These are phyloP conservation scores for Magnolia changhungtana DNA, from an alignment of 164 flowering plant species.

Conservation along the genomic window DNA sequence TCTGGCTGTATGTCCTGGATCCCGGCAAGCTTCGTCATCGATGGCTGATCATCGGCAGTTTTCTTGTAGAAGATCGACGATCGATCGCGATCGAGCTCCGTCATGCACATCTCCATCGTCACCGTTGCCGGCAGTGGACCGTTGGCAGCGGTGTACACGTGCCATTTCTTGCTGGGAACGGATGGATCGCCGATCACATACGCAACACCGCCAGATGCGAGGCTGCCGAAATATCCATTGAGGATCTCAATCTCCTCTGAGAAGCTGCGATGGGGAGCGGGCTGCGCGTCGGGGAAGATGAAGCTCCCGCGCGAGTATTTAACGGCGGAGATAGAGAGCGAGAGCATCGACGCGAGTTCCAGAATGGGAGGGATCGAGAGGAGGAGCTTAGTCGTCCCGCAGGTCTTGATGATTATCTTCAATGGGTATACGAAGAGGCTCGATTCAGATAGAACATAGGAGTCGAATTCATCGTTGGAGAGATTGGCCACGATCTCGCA, in stretches of 20 bases:
- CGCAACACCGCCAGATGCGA: conserved; percentile 33
- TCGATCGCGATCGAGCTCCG: conserved; percentile 42
- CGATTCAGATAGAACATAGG: conserved; percentile 76
- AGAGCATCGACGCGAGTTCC: conserved; percentile 34
- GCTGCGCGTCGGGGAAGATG: conserved; percentile 56
- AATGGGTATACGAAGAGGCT: conserved; percentile 60
- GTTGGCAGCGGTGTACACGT: conserved; percentile 51
- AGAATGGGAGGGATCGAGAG: conserved; percentile 47
- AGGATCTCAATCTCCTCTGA: conserved; percentile 57
- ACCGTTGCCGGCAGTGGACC: background rate
- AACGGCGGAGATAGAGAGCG: conserved; percentile 43
- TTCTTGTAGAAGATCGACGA: conserved; percentile 58
- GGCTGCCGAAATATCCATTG: conserved; percentile 37
- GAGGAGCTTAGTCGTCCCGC: conserved; percentile 75
- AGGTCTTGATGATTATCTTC: conserved; percentile 61
- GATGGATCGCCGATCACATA: conserved; percentile 44
- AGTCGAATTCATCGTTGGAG: conserved; percentile 49
- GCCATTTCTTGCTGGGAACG: conserved; percentile 48
- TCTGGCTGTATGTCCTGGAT: conserved; percentile 45
- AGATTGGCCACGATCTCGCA: conserved; percentile 61
- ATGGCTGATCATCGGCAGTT: conserved; percentile 21
- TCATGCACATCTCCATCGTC: conserved; percentile 83
- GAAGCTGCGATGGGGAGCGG: conserved; percentile 69
- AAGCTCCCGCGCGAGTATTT: conserved; percentile 67
- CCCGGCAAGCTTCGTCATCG: conserved; percentile 58